Conservation (phyloP, 2,329 filamentous ascomycete genomes). For the Albifimbria verrucaria region DNA sequence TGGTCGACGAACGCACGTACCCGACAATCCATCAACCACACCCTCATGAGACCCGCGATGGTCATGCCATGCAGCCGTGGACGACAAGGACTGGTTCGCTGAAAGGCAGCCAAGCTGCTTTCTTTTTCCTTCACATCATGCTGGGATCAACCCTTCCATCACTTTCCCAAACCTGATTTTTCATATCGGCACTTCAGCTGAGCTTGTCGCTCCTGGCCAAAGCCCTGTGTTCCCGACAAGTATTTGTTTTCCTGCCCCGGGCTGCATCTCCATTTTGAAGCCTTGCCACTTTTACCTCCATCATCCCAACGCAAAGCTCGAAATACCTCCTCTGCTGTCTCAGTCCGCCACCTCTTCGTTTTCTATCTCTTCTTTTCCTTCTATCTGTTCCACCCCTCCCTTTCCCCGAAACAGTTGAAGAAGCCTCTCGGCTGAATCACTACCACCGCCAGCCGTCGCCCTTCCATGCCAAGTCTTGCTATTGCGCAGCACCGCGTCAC, state of each 20-base stretch:
- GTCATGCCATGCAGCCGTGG: background rate
- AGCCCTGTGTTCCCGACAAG: background rate
- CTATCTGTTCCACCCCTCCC: no score
- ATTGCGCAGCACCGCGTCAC: background rate
- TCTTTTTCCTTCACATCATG: background rate
- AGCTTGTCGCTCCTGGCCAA: background rate
- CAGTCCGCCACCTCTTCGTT: no score
- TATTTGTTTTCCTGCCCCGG: background rate
- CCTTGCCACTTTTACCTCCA: background rate
- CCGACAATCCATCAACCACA: background rate
- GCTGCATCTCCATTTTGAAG: no score
- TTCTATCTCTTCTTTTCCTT: no score
- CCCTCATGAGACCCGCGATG: background rate
- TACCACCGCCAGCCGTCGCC: no score
- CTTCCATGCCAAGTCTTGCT: background rate
- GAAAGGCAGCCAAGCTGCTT: background rate
- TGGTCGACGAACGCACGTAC: background rate
- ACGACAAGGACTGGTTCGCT: background rate
- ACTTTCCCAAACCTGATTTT: background rate
- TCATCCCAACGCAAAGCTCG: no score
- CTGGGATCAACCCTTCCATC: background rate
- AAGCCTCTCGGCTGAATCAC: background rate
- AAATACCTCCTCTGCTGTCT: no score
- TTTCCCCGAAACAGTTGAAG: background rate
- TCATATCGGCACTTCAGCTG: background rate